phyloP scores from a whole-genome alignment of 495 filamentous ascomycete genomes.

The Evansstolkia leycettana region DNA sequence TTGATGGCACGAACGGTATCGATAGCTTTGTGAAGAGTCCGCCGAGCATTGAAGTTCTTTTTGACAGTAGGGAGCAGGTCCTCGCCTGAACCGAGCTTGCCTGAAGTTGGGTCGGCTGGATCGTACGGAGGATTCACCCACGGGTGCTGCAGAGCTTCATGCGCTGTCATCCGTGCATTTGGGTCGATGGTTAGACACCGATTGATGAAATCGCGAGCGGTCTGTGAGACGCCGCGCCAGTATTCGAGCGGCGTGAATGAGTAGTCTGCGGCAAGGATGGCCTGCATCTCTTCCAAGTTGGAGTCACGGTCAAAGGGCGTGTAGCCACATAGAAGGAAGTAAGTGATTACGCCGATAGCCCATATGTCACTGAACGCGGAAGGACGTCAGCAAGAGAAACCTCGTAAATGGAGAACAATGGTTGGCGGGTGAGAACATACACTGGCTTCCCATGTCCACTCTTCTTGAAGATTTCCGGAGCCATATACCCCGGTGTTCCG shows the following conservation, averaged over 20 bases:
- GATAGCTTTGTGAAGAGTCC: conserved; percentile 91
- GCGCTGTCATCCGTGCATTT: conserved; percentile 76
- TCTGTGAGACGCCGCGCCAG: conserved; percentile 84
- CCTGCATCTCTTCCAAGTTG: conserved; percentile 98
- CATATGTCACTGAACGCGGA: conserved; percentile 55
- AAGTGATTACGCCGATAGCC: conserved; percentile 78
- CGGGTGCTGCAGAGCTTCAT: conserved; percentile 79
- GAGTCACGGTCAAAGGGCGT: conserved; percentile 96
- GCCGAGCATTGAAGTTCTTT: conserved; percentile 97
- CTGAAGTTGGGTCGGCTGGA: conserved; percentile 1
- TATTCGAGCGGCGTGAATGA: conserved; percentile 91
- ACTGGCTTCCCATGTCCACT: conserved; percentile 69
- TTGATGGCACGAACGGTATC: conserved; percentile 98
- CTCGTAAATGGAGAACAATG: background rate
- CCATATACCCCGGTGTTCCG: conserved; percentile 95
- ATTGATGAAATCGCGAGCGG: conserved; percentile 82
- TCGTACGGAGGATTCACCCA: conserved; percentile 61
- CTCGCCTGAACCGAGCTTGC: conserved; percentile 33
- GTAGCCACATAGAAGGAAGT: conserved; percentile 96
- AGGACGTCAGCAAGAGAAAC: conserved; percentile 1
- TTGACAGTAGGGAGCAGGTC: conserved; percentile 88
- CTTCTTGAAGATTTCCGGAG: conserved; percentile 72
- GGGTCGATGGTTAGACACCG: conserved; percentile 85
- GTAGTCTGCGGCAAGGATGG: conserved; percentile 93
- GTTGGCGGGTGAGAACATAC: conserved; percentile 26